Evolutionary conservation across 2,329 filamentous ascomycete species (phyloP), one percentile per base, ranked within the genome.

Genomic region (Chaetomium globosum): DNA sequence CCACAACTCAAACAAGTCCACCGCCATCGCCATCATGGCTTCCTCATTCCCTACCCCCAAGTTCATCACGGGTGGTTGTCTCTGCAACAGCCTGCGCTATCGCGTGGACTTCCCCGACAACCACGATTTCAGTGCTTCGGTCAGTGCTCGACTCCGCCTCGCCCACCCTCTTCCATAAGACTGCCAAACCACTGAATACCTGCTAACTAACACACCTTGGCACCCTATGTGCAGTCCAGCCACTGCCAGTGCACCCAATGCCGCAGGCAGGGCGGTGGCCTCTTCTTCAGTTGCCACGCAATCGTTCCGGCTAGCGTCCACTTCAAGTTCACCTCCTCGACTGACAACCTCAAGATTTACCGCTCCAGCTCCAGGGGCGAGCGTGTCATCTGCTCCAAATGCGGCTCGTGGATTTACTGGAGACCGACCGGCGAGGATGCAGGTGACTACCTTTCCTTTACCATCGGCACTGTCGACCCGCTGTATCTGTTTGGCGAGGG

Each of bases 211-310:
- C 36, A 13, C 36, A 19, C 19, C 13, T 39, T 21, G 23, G 31
- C 12, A 31, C 39, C 7, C n/a, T 31, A n/a, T 43, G 8, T 10
- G 16, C 66, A 82, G 80, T 76, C 77, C 66, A 72, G 74, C 54
- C 83, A 80, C 7, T 86, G 83, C 71, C 82, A 85, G 69, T 86
- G 83, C 75, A 81, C 80, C 7, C 83, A 85, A 71, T 85, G 83
- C 73, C 82, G 83, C 71, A 82, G 82, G 64, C 78, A 80, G 65
- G 81, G 81, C 8, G 83, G 82, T 59, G 72, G 78, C 4, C 77
- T 85, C 61, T 73, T 83, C 69, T 76, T 79, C 67, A 73, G 76
- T 63, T 73, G 77, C 57, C 78, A 84, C 70, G 71, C 63, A 5
- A 69, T 83, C 0, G 3, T 26, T 1, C 77, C 77, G 4, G 54